Percentiles rank a stretch among this genome's conserved stretches.
Conservation (phyloP, 352 stramenopile genomes). For the Globisporangium viniferum region DNA sequence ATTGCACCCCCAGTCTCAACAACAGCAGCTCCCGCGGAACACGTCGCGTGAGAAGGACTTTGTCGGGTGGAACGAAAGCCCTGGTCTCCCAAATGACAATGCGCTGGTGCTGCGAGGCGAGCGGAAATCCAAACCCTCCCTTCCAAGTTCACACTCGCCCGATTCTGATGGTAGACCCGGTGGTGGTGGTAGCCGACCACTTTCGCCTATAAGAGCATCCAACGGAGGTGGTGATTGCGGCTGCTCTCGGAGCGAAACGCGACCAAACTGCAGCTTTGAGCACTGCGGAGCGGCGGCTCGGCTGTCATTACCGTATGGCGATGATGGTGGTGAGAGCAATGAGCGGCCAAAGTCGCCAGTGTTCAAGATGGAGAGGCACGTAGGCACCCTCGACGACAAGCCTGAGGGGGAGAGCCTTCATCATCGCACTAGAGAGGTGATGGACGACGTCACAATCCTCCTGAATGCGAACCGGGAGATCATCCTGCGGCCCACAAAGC, state of each 20-base stretch:
- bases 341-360: constrained; percentile 3
- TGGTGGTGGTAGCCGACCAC: neutral
- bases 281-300: constrained; percentile 12
- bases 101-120: constrained; percentile 8
- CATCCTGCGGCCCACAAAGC: constrained; percentile 26
- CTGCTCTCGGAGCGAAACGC: constrained; percentile 13
- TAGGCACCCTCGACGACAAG: neutral
- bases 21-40: neutral
- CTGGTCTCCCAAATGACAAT: too few species aligned
- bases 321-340: neutral
- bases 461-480: constrained; percentile 46
- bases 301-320: neutral
- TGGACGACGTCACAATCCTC: constrained; percentile 45
- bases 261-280: neutral
- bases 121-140: neutral
- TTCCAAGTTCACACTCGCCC: neutral
- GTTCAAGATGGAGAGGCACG: constrained; percentile 11
- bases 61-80: neutral
- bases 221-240: neutral
- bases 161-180: neutral
- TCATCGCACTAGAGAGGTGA: neutral
- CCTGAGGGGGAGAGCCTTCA: too few species aligned
- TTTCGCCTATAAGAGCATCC: neutral
- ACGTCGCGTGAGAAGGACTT: constrained; percentile 1
- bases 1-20: neutral